Conservation (phyloP, 2,329 filamentous ascomycete species). For the Tolypocladium nubicola region DNA sequence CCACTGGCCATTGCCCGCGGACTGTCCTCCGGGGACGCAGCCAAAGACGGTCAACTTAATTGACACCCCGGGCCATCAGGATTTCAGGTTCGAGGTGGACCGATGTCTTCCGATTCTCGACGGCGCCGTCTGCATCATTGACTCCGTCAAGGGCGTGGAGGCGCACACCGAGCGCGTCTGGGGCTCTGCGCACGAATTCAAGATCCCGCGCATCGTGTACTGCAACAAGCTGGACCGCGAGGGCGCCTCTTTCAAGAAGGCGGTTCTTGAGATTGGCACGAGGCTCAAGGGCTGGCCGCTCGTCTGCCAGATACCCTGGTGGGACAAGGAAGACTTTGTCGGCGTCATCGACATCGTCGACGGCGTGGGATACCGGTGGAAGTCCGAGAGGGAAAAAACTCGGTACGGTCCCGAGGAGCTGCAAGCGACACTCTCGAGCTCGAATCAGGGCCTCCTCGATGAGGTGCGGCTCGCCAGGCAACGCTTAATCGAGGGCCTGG, state of each 20-base stretch:
- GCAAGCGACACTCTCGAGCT: slow-evolving; percentile 26
- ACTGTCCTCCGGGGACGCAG: slow-evolving; percentile 25
- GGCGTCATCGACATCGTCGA: slow-evolving; percentile 80
- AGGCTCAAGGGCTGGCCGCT: slow-evolving; percentile 77
- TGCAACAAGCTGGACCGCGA: slow-evolving; percentile 74
- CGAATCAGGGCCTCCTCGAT: slow-evolving; percentile 41
- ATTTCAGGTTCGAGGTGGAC: slow-evolving; percentile 95
- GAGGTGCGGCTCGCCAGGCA: slow-evolving; percentile 69
- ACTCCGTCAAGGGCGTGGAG: slow-evolving; percentile 88
- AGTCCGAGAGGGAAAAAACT: slow-evolving; percentile 30
- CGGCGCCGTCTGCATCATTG: slow-evolving; percentile 84
- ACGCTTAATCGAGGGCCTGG: slow-evolving; percentile 71
- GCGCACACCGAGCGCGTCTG: slow-evolving; percentile 96
- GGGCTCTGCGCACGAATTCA: slow-evolving; percentile 77
- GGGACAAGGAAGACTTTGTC: slow-evolving; percentile 67
- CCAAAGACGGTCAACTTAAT: slow-evolving; percentile 79
- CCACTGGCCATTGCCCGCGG: slow-evolving; percentile 63
- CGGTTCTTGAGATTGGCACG: slow-evolving; percentile 74
- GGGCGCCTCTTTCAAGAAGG: slow-evolving; percentile 69
- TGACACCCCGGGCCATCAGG: slow-evolving; percentile 92
- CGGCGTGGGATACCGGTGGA: slow-evolving; percentile 65
- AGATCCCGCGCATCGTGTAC: slow-evolving; percentile 70
- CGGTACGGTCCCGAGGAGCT: slow-evolving; percentile 18
- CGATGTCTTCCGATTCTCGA: slow-evolving; percentile 81
- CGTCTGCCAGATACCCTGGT: slow-evolving; percentile 93